These are phyloP conservation scores for Scleroderma bovista DNA, from an alignment of 768 basidiomycete genomes.

Conservation along the genomic window DNA sequence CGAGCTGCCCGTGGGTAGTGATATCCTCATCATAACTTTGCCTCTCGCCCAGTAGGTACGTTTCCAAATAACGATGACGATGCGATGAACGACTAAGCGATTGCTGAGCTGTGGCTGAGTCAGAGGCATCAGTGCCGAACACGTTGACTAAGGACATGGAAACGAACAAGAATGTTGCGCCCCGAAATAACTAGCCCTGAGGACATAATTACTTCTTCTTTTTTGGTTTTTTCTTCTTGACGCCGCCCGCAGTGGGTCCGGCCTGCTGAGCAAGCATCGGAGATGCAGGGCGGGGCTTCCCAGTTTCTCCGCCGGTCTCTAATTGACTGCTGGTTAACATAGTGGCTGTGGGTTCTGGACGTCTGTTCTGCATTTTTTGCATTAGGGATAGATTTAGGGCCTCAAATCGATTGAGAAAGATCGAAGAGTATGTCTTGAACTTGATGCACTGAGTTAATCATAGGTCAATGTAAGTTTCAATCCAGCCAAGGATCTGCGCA, in stretches of 20 bases:
- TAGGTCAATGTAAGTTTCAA: background rate
- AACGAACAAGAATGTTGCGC: conserved; percentile 9
- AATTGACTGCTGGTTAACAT: conserved; percentile 10
- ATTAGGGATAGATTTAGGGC: conserved; percentile 81
- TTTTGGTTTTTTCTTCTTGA: conserved; percentile 81
- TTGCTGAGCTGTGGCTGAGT: background rate
- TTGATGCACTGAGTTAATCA: conserved; percentile 70
- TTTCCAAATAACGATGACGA: no score
- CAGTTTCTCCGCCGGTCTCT: conserved; percentile 14
- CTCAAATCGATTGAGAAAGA: conserved; percentile 96
- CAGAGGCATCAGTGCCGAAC: background rate
- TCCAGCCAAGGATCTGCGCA: conserved; percentile 35
- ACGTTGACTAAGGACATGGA: background rate
- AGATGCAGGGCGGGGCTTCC: conserved; percentile 29
- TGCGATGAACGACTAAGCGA: background rate
- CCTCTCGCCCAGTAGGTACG: background rate
- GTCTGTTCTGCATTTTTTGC: conserved; percentile 77
- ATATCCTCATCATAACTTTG: background rate
- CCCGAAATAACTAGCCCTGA: background rate
- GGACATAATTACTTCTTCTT: conserved; percentile 62
- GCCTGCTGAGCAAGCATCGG: conserved; percentile 28
- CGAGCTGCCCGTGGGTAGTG: background rate
- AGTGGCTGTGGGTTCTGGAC: conserved; percentile 29
- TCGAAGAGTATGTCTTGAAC: conserved; percentile 91
- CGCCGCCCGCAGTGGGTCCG: conserved; percentile 46